phyloP scores from a whole-genome alignment of 2,329 filamentous ascomycete genomes.

The Aspergillus luchuensis region DNA sequence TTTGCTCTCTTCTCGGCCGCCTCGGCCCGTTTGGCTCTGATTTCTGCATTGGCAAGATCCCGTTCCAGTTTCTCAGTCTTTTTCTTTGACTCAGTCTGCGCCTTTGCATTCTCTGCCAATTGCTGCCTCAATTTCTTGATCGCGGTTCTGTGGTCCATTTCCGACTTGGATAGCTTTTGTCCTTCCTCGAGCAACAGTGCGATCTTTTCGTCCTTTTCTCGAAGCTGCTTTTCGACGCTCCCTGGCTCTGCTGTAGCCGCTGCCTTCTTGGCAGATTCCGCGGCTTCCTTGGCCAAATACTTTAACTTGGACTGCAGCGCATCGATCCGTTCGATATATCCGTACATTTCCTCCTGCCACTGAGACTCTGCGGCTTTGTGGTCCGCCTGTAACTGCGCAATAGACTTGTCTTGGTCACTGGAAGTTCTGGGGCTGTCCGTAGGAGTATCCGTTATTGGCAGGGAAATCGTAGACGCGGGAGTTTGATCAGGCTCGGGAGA shows the following conservation, averaged over 20 bases:
- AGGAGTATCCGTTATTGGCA: slow-evolving; percentile 21
- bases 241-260: slow-evolving; percentile 64
- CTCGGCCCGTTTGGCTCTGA: slow-evolving; percentile 64
- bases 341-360: slow-evolving; percentile 79
- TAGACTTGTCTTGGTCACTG: slow-evolving; percentile 46
- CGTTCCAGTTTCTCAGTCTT: slow-evolving; percentile 62
- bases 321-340: slow-evolving; percentile 86
- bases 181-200: slow-evolving; percentile 90
- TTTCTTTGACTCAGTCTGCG: slow-evolving; percentile 54
- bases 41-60: slow-evolving; percentile 48
- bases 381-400: slow-evolving; percentile 53
- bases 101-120: slow-evolving; percentile 54
- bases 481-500: neutral
- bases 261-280: slow-evolving; percentile 71
- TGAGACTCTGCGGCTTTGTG: slow-evolving; percentile 57
- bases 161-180: slow-evolving; percentile 79
- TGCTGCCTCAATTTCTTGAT: slow-evolving; percentile 75
- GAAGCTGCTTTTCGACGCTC: slow-evolving; percentile 73
- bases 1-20: slow-evolving; percentile 58
- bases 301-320: slow-evolving; percentile 87
- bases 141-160: slow-evolving; percentile 78
- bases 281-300: slow-evolving; percentile 79
- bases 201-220: slow-evolving; percentile 89
- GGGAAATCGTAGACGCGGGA: slow-evolving; percentile 12
- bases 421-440: slow-evolving; percentile 21